Base-by-base conservation (phyloP, 768 basidiomycete genomes). In the Panaeolus cyanescens region DNA sequence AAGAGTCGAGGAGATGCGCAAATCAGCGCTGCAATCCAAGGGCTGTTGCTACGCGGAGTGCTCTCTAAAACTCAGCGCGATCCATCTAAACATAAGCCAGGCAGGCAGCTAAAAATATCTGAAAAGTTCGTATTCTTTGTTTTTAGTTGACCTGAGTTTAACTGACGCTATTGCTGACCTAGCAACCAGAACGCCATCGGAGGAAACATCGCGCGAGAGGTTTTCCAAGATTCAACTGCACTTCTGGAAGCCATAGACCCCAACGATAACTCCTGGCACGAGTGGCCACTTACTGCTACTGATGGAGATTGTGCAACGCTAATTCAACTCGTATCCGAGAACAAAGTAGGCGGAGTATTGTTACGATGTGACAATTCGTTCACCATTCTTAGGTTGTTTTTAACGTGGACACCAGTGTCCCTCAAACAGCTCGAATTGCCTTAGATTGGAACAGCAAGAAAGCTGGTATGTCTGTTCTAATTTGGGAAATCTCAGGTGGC, bases 391-490 rank as follows among this genome's bases (percentile, higher is more conserved):
- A 94, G 93, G 82, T 92, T 22, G 85, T 90, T 53, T 88, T 95
- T 65, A 79, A 79, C 32, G 74, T 95, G 32, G 92, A 96, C 66
- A 84, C 87, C 1, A 77, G 83, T 10, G 80, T 84, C 55, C 78
- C 88, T 12, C 85, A 82, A 63, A 75, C 78, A 5, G 82, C 86
- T 36, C 83, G 88, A 6, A 71, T 78, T 25, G 75, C 72, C 10
- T 76, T 91, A 33, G 91, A 93, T 68, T 93, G 90, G 85, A 93
- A 93, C 65, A 96, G 92, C 73, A 93, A 93, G 77, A 92, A 93
- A 80, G 89, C 90, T 64, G 92, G 93, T 91, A 63, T 59, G 80
- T 71, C 7, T 31, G 34, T 34, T 58, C 34, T 56, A 13, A 42
- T 20, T 19, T 40, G 9, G n/a, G 2, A 15, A 31, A 2, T 30